Base-by-base conservation (phyloP, 2,329 filamentous ascomycete species). In the Xylaria multiplex region DNA sequence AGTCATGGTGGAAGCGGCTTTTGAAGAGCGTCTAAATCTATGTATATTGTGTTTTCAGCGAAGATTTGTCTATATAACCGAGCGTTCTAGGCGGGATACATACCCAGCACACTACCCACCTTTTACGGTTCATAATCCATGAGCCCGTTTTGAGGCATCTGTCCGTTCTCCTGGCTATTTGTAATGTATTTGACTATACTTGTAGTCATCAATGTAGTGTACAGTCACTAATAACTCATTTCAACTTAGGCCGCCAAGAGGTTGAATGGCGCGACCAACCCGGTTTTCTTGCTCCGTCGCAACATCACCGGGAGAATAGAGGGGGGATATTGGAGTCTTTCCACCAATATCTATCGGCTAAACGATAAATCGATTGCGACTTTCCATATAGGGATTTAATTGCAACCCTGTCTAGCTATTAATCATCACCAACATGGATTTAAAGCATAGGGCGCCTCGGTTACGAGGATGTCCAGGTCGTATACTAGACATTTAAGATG, bases 1-100 rank as follows among this genome's bases (percentile, higher is more conserved):
- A 70, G 14, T 70, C 81, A 0, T 77, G 80, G 68, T 87, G 84
- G 84, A 81, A 77, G 68, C 81, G 72, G 62, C 8, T 85, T 0
- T 79, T 79, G 75, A 76, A 75, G 46, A 82, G 71, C 60, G 77
- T 86, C 16, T 86, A 77, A 45, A 24, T 32, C 37, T 49, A n/a
- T n/a, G n/a, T n/a, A n/a, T n/a, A n/a, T n/a, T n/a, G n/a, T n/a
- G n/a, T n/a, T n/a, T n/a, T n/a, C n/a, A n/a, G n/a, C n/a, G n/a
- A n/a, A n/a, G n/a, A n/a, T n/a, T n/a, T n/a, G n/a, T n/a, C n/a
- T n/a, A n/a, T n/a, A n/a, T n/a, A n/a, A n/a, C n/a, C n/a, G n/a
- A n/a, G n/a, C n/a, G n/a, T 22, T 16, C 6, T 11, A 32, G 24
- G 16, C 52, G 42, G 19, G 14, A 64, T 59, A 58, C 54, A 66